Evolutionary conservation across 495 filamentous ascomycete species (phyloP), one percentile per base, ranked within the genome.

Genomic region (Lindgomyces ingoldianus): DNA sequence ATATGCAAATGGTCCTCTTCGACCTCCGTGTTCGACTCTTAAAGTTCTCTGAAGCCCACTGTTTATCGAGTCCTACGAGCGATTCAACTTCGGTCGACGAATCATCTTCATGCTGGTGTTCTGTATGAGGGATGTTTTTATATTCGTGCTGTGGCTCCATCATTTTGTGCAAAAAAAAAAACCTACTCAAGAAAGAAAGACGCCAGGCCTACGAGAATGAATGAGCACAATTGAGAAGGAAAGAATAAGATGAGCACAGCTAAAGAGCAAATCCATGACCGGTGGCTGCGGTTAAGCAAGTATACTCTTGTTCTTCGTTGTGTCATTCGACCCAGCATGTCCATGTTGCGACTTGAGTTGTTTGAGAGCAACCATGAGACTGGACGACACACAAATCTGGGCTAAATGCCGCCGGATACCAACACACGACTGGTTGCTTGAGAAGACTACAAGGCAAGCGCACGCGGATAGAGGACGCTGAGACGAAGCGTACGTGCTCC

Each of bases 21-120:
- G 62, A 26, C 21, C 36, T 47, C 18, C 54, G 25, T 58, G 62
- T 57, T 22, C 62, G 36, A n/a, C 26, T 50, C 22, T 29, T 21
- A 25, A 51, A 64, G 1, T 49, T 47, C 4, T 58, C 30, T 24
- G 62, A 3, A 0, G 2, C 45, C 62, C 53, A 64, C 9, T 53
- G 29, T 46, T 64, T 64, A 45, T 64, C 53, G 22, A 51, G 18
- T 19, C 53, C 62, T 14, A 58, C 53, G n/a, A 64, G 25, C 1
- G 51, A 57, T 44, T 64, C 62, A 12, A 64, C 62, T 24, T 64
- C 62, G 12, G 62, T 64, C 21, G 62, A 64, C 1, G 62, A 64
- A 41, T 64, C 62, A 36, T 64, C 62, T n/a, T 64, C 62, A 18
- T 58, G 62, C 19, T 54, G 45, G 29, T 64, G 33, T 8, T 41